Evolutionary conservation across 2,329 filamentous ascomycete species (phyloP).

Genomic region (Rutstroemia sp.): DNA sequence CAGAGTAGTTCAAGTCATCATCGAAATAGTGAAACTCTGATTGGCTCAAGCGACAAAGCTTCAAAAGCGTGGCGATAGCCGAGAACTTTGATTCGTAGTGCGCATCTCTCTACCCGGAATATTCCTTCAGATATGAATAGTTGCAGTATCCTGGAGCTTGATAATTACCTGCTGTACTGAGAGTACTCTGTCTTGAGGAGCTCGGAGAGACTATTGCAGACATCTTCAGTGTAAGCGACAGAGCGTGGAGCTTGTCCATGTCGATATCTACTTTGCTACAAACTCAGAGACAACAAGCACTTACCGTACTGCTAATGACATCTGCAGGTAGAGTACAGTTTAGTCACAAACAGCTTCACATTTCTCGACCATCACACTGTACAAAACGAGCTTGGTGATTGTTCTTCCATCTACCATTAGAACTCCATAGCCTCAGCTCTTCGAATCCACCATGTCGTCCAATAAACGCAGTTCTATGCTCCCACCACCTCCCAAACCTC

Average conservation of each 20-base stretch:
- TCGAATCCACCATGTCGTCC: constrained; percentile 22
- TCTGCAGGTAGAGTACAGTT: not conserved
- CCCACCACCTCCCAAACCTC: constrained; percentile 48
- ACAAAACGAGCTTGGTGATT: not conserved
- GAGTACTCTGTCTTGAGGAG: not conserved
- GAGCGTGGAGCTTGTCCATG: constrained; percentile 15
- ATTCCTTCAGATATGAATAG: not conserved
- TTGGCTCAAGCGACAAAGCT: constrained; percentile 4
- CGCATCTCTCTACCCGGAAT: not conserved
- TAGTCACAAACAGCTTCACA: not conserved
- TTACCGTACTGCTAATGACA: constrained; percentile 12
- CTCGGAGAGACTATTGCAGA: not conserved
- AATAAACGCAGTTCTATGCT: constrained; percentile 38
- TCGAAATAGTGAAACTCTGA: constrained; percentile 12
- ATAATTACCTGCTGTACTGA: not conserved
- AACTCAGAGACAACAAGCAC: not conserved
- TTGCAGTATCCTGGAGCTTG: not conserved
- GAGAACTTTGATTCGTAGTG: constrained; percentile 5
- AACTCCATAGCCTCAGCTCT: not conserved
- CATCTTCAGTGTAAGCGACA: constrained; percentile 17
- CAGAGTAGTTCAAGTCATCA: constrained; percentile 17
- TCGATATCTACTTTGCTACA: constrained; percentile 7
- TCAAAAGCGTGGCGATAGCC: constrained; percentile 7
- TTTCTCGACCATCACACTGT: not conserved
- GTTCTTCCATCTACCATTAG: not conserved